A percentile compares a stretch with the other conserved stretches of the same genome.
These are phyloP conservation scores for Rubroboletus pulcherrimus DNA, from an alignment of 768 basidiomycete species.

Conservation along the genomic window DNA sequence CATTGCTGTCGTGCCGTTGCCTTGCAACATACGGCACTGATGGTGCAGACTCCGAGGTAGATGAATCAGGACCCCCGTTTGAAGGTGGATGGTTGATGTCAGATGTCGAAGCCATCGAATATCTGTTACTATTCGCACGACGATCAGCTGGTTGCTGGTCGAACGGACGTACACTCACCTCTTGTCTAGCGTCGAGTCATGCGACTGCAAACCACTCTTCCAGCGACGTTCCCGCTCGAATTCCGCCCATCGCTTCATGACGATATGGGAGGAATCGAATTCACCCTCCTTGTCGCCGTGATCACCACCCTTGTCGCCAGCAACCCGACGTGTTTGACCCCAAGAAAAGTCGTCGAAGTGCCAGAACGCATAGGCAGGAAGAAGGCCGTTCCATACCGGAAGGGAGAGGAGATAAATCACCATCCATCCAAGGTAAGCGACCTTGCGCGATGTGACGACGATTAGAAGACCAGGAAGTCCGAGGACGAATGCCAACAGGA, in stretches of 20 bases:
- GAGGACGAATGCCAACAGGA: slow-evolving; percentile 89
- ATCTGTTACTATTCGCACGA: slow-evolving; percentile 47
- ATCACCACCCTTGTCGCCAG: slow-evolving; percentile 65
- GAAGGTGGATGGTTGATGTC: slow-evolving; percentile 61
- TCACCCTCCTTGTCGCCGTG: slow-evolving; percentile 96
- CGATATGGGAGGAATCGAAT: slow-evolving; percentile 94
- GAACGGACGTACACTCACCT: slow-evolving; percentile 42
- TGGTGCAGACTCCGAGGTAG: slow-evolving; percentile 56
- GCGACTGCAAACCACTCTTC: slow-evolving; percentile 82
- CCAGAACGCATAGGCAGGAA: slow-evolving; percentile 97
- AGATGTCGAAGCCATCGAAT: slow-evolving; percentile 75
- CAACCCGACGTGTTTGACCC: slow-evolving; percentile 88
- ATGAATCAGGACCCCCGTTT: slow-evolving; percentile 50
- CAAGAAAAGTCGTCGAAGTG: slow-evolving; percentile 99
- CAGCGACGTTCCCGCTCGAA: slow-evolving; percentile 95
- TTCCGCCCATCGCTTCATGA: slow-evolving; percentile 99
- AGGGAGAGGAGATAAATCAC: slow-evolving; percentile 86
- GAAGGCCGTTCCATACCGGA: slow-evolving; percentile 95
- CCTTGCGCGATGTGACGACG: slow-evolving; percentile 90
- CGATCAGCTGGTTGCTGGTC: slow-evolving; percentile 13
- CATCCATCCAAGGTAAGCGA: slow-evolving; percentile 98
- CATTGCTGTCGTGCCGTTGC: slow-evolving; percentile 63
- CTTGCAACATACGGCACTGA: slow-evolving; percentile 39
- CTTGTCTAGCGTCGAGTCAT: slow-evolving; percentile 71
- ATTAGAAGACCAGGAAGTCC: slow-evolving; percentile 95